These are phyloP conservation scores for Pyrrhoderma lamaoense DNA, from an alignment of 1,284 basidiomycete genomes.

Conservation along the genomic window DNA sequence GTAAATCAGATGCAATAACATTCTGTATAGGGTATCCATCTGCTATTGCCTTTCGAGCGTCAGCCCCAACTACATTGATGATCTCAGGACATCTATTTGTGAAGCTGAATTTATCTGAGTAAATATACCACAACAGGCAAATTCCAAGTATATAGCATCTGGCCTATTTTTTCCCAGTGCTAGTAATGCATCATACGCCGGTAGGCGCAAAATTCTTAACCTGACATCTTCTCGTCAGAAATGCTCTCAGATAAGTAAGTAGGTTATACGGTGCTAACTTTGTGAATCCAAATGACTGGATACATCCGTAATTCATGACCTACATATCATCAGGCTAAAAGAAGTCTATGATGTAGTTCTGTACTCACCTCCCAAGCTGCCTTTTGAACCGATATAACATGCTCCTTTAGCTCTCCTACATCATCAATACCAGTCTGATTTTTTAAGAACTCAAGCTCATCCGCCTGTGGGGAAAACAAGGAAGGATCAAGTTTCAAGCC, in stretches of 20 bases:
- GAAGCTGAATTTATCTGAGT: constrained; percentile 3
- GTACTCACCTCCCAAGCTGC: constrained; percentile 14
- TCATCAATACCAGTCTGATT: constrained; percentile 16
- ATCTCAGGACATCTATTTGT: too few species aligned
- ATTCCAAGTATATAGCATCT: constrained; percentile 25
- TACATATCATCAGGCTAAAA: not conserved
- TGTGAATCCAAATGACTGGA: constrained; percentile 13
- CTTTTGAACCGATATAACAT: constrained; percentile 16
- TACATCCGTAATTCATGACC: constrained; percentile 18
- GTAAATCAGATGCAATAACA: constrained; percentile 21
- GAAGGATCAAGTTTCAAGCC: constrained; percentile 9
- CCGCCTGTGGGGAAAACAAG: constrained; percentile 3
- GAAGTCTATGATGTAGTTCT: not conserved
- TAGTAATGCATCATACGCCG: constrained; percentile 23
- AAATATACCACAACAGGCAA: constrained; percentile 28
- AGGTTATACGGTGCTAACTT: not conserved
- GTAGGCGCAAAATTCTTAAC: constrained; percentile 22
- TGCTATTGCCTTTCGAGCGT: constrained; percentile 21
- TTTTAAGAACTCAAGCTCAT: constrained; percentile 18
- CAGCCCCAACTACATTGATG: constrained; percentile 22
- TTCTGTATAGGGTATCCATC: constrained; percentile 24
- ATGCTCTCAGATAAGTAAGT: not conserved
- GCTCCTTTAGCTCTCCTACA: constrained; percentile 15
- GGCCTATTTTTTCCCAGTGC: constrained; percentile 24
- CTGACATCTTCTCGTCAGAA: not conserved